Evolutionary conservation across 2,329 filamentous ascomycete species (phyloP).

Genomic region (Tolypocladium pustulatum): DNA sequence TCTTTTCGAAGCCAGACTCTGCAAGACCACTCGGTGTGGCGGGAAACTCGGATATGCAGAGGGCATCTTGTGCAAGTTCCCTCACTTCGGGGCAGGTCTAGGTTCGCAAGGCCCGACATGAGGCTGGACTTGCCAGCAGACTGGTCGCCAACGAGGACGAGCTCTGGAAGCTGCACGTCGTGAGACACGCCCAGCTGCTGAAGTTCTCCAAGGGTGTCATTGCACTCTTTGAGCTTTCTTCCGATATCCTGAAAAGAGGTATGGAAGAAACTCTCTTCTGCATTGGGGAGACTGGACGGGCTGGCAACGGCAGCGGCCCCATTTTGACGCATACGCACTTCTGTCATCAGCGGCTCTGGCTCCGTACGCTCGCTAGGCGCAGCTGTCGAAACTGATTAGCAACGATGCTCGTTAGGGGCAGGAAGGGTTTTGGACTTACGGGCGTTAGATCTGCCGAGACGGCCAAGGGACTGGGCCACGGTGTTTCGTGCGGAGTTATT

Average conservation of each 20-base stretch:
- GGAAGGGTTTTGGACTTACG: constrained; percentile 17
- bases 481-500: constrained; percentile 6
- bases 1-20: constrained; percentile 53
- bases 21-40: constrained; percentile 53
- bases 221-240: constrained; percentile 51
- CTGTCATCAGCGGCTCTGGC: constrained; percentile 25
- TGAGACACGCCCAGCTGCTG: constrained; percentile 64
- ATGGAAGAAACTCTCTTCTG: constrained; percentile 29
- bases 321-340: constrained; percentile 21
- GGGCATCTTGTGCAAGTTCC: constrained; percentile 75
- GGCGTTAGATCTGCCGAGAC: constrained; percentile 24
- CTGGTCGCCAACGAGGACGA: constrained; percentile 79
- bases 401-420: neutral
- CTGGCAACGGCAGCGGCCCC: constrained; percentile 5
- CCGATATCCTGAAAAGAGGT: constrained; percentile 44
- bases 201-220: constrained; percentile 57
- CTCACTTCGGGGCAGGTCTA: constrained; percentile 59
- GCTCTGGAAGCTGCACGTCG: constrained; percentile 61
- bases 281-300: constrained; percentile 12
- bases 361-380: constrained; percentile 25
- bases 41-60: constrained; percentile 63
- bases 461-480: constrained; percentile 13
- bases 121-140: constrained; percentile 69
- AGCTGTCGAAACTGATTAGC: constrained; percentile 16
- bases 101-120: constrained; percentile 55